Base-by-base conservation (phyloP, 2,329 filamentous ascomycete genomes). In the Alternaria solani region DNA sequence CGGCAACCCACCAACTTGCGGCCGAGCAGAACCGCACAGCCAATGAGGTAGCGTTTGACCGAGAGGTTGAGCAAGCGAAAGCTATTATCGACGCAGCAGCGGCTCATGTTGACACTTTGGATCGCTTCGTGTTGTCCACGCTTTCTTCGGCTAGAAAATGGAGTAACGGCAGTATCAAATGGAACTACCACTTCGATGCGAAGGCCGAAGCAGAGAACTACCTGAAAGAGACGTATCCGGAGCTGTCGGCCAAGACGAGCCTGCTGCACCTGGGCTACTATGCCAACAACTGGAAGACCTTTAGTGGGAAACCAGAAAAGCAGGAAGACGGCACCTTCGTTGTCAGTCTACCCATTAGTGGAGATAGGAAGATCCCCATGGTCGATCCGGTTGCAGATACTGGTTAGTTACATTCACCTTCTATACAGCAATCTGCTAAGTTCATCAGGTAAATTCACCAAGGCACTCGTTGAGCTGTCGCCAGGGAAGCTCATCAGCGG, bases 71-170 rank as follows among this genome's bases (percentile, higher is more conserved):
- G 16, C 78, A 81, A 51, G 81, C 75, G 4, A 78, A 73, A 55
- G 80, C 79, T 51, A 58, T 82, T 9, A 79, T 81, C 9, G 75
- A 75, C 7, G 81, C 81, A 1, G 82, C 80, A 0, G 72, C 76
- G 1, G 63, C 71, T 7, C 78, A 67, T 0, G 8, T 68, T 0
- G 74, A 66, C 4, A 57, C 77, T 0, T 71, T 84, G 1, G 68
- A 81, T 46, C 79, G 81, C 42, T 83, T 79, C 60, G 69, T 84
- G 38, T 79, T 81, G 74, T 79, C 75, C 18, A 83, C 81, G 1
- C 69, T 83, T 11, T 80, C 78, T 1, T 71, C 78, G 16, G 63
- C 71, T 4, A 61, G 55, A 20, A 64, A 62, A 14, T 69, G 78
- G 25, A 76, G 73, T 7, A 61, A 68, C 1, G 80, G 81, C 2